Conservation (phyloP, 345 rosid species). For the Boechera divaricarpa region DNA sequence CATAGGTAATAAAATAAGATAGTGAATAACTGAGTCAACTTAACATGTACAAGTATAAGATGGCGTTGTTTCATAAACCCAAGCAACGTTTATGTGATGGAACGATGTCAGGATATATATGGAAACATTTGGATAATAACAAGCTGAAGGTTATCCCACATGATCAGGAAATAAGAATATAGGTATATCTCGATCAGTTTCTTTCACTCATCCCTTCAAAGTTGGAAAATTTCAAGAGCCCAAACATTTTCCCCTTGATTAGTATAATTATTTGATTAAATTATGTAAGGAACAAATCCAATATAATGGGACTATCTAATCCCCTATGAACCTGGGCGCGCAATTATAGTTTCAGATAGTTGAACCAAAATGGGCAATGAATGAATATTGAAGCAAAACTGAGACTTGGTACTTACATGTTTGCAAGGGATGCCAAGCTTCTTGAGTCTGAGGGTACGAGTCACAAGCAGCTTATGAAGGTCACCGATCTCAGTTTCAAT, state of each 20-base stretch:
- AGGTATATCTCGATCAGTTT: not conserved
- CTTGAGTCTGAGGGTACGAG: slow-evolving; percentile 80
- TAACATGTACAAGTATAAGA: not conserved
- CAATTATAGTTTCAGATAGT: not conserved
- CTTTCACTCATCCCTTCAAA: not conserved
- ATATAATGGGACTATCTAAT: not conserved
- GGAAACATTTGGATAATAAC: not conserved
- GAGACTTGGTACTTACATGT: slow-evolving; percentile 58
- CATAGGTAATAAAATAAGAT: not conserved
- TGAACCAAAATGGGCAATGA: too few species aligned
- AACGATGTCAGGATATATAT: not conserved
- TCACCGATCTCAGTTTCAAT: slow-evolving; percentile 86
- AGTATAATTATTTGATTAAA: too few species aligned
- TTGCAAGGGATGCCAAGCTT: slow-evolving; percentile 86
- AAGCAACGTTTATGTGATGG: not conserved
- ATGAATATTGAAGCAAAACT: not conserved
- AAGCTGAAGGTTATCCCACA: not conserved
- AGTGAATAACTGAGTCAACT: slow-evolving; percentile 10
- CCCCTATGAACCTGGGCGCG: not conserved
- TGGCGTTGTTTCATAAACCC: not conserved
- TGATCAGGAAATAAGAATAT: not conserved
- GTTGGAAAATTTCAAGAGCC: not conserved
- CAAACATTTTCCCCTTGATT: too few species aligned
- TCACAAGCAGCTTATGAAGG: slow-evolving; percentile 67
- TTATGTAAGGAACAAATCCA: too few species aligned